phyloP scores from a whole-genome alignment of 805 yeast species.

The Ogataea allantospora region DNA sequence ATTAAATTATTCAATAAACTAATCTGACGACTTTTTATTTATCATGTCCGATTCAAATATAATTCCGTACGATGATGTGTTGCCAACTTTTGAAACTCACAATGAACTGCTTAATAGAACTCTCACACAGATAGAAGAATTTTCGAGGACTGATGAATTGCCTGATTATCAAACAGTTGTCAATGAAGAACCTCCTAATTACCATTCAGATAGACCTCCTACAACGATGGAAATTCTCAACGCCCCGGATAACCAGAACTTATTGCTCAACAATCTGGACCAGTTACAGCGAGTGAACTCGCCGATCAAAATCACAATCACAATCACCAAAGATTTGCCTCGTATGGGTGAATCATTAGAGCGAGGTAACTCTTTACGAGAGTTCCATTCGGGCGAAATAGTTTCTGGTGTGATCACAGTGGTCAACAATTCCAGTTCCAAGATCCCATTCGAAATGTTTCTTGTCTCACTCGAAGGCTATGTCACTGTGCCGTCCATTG shows the following conservation, averaged over 20 bases:
- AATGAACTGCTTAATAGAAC: slow-evolving; percentile 35
- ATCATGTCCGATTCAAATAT: slow-evolving; percentile 15
- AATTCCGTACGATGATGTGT: slow-evolving; percentile 52
- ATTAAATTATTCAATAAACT: neutral
- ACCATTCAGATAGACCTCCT: neutral
- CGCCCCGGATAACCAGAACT: slow-evolving; percentile 17
- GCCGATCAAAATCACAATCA: slow-evolving; percentile 22
- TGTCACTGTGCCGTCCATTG: slow-evolving; percentile 20
- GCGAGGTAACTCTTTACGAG: slow-evolving; percentile 39
- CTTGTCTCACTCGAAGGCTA: slow-evolving; percentile 54
- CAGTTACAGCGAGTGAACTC: slow-evolving; percentile 20
- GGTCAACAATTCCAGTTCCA: slow-evolving; percentile 36
- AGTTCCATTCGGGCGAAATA: slow-evolving; percentile 63
- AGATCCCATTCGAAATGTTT: slow-evolving; percentile 58
- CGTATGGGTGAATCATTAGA: slow-evolving; percentile 21
- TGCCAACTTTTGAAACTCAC: slow-evolving; percentile 69
- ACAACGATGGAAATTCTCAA: slow-evolving; percentile 1
- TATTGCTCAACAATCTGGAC: slow-evolving; percentile 25
- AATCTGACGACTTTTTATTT: neutral
- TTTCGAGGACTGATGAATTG: slow-evolving; percentile 4
- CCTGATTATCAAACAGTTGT: slow-evolving; percentile 21
- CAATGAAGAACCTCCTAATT: slow-evolving; percentile 8
- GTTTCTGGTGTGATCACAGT: slow-evolving; percentile 53
- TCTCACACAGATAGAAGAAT: slow-evolving; percentile 15
- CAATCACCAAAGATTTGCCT: slow-evolving; percentile 45